Percentiles rank a stretch among this genome's conserved stretches.
Conservation (phyloP, 192 early-diverging fungal genomes). For the Backusella psychrophila region DNA sequence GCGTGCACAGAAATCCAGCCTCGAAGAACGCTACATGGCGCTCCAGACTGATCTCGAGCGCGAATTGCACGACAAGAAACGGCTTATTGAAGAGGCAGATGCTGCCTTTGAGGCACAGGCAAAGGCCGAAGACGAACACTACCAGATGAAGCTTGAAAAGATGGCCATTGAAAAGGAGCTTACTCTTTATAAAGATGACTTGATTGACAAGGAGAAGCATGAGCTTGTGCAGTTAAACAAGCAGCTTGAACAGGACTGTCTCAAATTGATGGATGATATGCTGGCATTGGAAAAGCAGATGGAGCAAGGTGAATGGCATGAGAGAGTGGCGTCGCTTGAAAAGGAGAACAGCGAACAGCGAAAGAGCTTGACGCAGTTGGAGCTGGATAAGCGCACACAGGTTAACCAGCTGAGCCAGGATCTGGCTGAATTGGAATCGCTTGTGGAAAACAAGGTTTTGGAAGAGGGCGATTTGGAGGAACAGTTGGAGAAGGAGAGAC, state of each 20-base stretch:
- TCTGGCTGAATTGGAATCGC: constrained; percentile 57
- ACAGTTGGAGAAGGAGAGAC: constrained; percentile 43
- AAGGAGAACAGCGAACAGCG: constrained; percentile 50
- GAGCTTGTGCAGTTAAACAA: constrained; percentile 59
- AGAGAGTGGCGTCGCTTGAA: neutral
- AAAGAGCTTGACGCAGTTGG: constrained; percentile 52
- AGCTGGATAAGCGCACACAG: constrained; percentile 59
- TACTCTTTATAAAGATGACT: constrained; percentile 34
- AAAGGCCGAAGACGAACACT: constrained; percentile 16
- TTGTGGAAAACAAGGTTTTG: constrained; percentile 77
- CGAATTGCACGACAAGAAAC: constrained; percentile 19
- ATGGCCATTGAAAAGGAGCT: constrained; percentile 16
- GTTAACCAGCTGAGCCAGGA: constrained; percentile 61
- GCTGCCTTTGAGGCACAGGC: constrained; percentile 19
- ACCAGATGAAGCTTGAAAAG: constrained; percentile 17
- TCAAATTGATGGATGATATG: constrained; percentile 72
- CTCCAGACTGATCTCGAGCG: constrained; percentile 18
- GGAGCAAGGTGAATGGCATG: neutral
- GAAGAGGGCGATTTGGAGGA: constrained; percentile 67
- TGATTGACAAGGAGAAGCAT: constrained; percentile 47
- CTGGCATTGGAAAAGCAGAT: constrained; percentile 59
- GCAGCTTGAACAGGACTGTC: constrained; percentile 70
- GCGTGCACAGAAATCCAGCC: neutral
- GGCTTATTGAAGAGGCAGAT: constrained; percentile 29
- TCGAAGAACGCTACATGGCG: neutral